These are phyloP conservation scores for Phytophthora idaei DNA, from an alignment of 352 stramenopile species.

Conservation along the genomic window DNA sequence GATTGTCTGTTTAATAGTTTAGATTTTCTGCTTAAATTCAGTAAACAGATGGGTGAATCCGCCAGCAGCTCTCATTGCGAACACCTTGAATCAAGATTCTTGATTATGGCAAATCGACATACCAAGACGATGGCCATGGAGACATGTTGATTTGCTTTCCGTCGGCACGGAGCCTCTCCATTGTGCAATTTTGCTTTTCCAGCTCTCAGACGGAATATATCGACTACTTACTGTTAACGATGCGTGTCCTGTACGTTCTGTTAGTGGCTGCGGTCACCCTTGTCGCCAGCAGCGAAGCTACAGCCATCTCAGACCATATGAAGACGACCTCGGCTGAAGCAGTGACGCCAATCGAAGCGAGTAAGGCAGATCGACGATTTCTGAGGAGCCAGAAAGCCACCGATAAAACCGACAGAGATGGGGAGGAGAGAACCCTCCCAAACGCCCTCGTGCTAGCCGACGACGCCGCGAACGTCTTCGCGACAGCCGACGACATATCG, in stretches of 20 bases:
- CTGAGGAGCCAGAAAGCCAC: not conserved
- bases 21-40: too few species aligned
- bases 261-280: not conserved
- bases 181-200: too few species aligned
- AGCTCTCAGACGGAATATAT: not conserved
- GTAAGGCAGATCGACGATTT: not conserved
- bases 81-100: too few species aligned
- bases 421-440: not conserved
- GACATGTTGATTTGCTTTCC: too few species aligned
- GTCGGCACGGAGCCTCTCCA: too few species aligned
- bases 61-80: too few species aligned
- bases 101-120: too few species aligned
- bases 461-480: not conserved
- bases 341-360: not conserved
- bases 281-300: not conserved
- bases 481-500: too few species aligned
- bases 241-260: not conserved
- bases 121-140: too few species aligned
- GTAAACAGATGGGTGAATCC: too few species aligned
- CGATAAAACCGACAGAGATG: not conserved
- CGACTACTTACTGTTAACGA: not conserved
- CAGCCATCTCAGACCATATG: not conserved
- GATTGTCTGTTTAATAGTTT: not conserved
- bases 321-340: not conserved
- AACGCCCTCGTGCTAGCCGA: not conserved